Evolutionary conservation across 345 rosid genomes (phyloP), one percentile per base, ranked within the genome.

Genomic region (Murraya koenigii): DNA sequence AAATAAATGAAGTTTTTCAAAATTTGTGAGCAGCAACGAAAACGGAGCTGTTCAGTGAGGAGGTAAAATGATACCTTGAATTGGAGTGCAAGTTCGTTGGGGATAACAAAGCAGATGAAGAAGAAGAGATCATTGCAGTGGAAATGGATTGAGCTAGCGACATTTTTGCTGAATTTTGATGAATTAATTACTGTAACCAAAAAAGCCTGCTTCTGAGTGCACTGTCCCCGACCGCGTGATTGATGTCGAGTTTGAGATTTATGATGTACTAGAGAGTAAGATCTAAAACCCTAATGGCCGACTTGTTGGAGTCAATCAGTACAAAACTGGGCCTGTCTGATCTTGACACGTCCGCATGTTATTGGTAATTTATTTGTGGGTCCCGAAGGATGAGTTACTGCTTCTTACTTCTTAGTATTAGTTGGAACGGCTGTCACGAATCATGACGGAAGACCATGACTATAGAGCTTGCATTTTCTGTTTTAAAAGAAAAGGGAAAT

Each of bases 41-140:
- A 65, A 52, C 69, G 61, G 25, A 56, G 1, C 33, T 26, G 28
- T 17, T 0, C 25, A 49, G 22, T 33, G 4, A 23, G 10, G 26
- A 19, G 5, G 56, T 36, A 74, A 65, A 8, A 10, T 23, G 26
- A 35, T 69, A 89, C 90, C 91, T 80, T 47, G 82, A 52, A 71
- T 64, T 72, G 63, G 84, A 80, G 75, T 33, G 58, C 55, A 17
- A 49, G 49, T 44, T 11, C 35, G 79, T 11, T 14, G 84, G 82
- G 20, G 84, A 76, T 2, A 88, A 63, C 69, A 86, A 86, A 23
- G 87, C 52, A 22, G 90, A 85, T 36, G 91, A 86, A 39, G 87
- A 81, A 22, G 90, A 82, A 60, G 93, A 84, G 66, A 88, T 82
- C 76, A 49, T 70, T 11, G 91, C 75, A 30, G 84, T 5, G 22